These are phyloP conservation scores for Alternaria postmessia DNA, from an alignment of 2,329 filamentous ascomycete species.

Conservation along the genomic window DNA sequence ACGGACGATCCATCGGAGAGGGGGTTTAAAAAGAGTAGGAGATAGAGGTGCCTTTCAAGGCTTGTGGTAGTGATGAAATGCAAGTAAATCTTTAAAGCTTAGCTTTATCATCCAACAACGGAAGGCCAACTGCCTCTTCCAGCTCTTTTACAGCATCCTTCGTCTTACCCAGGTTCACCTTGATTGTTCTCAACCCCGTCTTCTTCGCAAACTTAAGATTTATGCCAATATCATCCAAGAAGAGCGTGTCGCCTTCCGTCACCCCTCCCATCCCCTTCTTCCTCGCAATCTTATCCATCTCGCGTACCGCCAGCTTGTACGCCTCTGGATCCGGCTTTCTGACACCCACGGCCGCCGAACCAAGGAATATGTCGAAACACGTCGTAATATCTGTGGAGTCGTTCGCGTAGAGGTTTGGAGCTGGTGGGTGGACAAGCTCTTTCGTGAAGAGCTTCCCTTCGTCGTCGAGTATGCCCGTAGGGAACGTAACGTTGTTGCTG, in stretches of 20 bases:
- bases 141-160: slow-evolving; percentile 83
- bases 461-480: slow-evolving; percentile 73
- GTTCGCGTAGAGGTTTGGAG: slow-evolving; percentile 33
- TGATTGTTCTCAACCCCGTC: slow-evolving; percentile 81
- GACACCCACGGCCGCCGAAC: slow-evolving; percentile 83
- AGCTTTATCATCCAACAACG: slow-evolving; percentile 60
- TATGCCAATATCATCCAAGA: slow-evolving; percentile 93
- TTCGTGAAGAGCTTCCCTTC: slow-evolving; percentile 54
- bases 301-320: slow-evolving; percentile 75
- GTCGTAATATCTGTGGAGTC: slow-evolving; percentile 62
- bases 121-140: slow-evolving; percentile 76
- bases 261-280: slow-evolving; percentile 64
- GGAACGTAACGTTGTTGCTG: slow-evolving; percentile 90
- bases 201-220: slow-evolving; percentile 83
- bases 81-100: slow-evolving; percentile 30
- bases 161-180: slow-evolving; percentile 79
- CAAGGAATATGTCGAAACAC: slow-evolving; percentile 87
- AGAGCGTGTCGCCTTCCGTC: slow-evolving; percentile 74
- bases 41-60: neutral
- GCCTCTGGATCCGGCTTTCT: slow-evolving; percentile 86
- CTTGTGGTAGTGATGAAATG: neutral
- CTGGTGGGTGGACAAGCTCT: slow-evolving; percentile 35
- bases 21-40: neutral
- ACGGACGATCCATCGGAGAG: neutral
- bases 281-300: slow-evolving; percentile 70